A percentile compares a stretch with the other conserved stretches of the same genome.
Conservation (phyloP, 305 asterid species). For the Lippia alba region DNA sequence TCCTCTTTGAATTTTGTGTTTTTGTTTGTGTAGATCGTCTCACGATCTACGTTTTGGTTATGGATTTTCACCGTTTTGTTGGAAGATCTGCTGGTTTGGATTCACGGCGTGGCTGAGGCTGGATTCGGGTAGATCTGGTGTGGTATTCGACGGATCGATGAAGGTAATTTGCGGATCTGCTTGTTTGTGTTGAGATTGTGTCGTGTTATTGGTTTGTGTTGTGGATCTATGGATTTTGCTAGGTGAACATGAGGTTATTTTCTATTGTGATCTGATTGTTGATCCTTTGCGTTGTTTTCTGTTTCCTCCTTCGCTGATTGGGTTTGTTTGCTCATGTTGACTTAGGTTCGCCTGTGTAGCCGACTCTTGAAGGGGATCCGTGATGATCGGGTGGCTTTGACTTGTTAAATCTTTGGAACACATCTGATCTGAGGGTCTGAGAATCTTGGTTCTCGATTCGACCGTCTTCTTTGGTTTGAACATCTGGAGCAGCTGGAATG, state of each 20-base stretch:
- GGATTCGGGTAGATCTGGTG: slow-evolving; percentile 26
- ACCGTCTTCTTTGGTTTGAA: too few species aligned
- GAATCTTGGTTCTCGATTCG: not conserved
- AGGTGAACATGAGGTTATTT: not conserved
- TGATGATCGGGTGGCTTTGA: not conserved
- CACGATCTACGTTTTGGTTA: slow-evolving; percentile 43
- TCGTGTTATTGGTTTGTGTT: not conserved
- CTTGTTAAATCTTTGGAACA: not conserved
- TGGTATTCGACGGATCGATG: not conserved
- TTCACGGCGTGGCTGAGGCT: not conserved
- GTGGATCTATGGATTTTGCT: not conserved
- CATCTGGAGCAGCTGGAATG: not conserved
- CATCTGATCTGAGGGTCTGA: not conserved
- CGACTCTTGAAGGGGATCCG: not conserved
- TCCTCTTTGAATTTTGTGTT: not conserved
- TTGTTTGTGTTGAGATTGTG: not conserved
- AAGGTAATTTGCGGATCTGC: slow-evolving; percentile 16
- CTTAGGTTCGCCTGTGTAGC: not conserved
- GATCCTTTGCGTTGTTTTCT: not conserved
- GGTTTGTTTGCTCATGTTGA: not conserved
- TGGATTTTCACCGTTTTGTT: slow-evolving; percentile 33
- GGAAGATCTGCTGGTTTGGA: not conserved
- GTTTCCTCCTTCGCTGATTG: not conserved
- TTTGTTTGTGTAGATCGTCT: slow-evolving; percentile 30
- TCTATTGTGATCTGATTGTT: not conserved